A percentile compares a stretch with the other conserved stretches of the same genome.
phyloP scores from a whole-genome alignment of 306 rosid species.

The Cyamopsis tetragonoloba region DNA sequence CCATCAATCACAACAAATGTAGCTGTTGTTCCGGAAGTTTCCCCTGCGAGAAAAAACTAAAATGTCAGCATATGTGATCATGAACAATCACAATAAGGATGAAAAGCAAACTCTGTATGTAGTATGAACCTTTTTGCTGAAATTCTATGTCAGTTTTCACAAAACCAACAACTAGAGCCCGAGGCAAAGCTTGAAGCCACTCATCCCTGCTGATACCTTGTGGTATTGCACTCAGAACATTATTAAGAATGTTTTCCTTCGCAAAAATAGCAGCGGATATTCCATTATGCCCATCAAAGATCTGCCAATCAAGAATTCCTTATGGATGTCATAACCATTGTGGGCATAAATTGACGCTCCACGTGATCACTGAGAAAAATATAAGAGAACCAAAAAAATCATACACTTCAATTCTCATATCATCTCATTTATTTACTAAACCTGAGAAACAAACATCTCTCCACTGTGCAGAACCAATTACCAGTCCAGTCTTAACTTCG shows the following conservation, averaged over 20 bases:
- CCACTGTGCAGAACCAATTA: slow-evolving; percentile 22
- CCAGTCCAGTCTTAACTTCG: not conserved
- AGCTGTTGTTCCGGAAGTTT: slow-evolving; percentile 91
- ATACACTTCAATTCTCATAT: slow-evolving; percentile 17
- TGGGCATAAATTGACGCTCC: slow-evolving; percentile 26
- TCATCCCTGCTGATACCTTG: slow-evolving; percentile 76
- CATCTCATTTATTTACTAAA: not conserved
- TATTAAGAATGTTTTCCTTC: slow-evolving; percentile 62
- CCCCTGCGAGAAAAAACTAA: slow-evolving; percentile 49
- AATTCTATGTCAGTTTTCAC: slow-evolving; percentile 93
- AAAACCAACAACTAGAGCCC: slow-evolving; percentile 85
- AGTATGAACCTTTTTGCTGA: slow-evolving; percentile 67
- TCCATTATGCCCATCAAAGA: slow-evolving; percentile 93
- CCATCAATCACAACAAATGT: slow-evolving; percentile 83
- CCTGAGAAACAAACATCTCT: slow-evolving; percentile 11
- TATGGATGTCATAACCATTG: slow-evolving; percentile 39
- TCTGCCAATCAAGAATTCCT: slow-evolving; percentile 55
- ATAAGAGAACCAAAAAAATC: slow-evolving; percentile 30
- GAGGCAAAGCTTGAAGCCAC: slow-evolving; percentile 90
- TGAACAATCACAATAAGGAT: not conserved
- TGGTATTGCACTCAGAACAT: slow-evolving; percentile 80
- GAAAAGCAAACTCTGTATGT: not conserved
- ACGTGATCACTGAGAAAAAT: slow-evolving; percentile 32
- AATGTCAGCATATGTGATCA: slow-evolving; percentile 8
- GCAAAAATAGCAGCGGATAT: slow-evolving; percentile 83